Base-by-base conservation (phyloP, 2,329 filamentous ascomycete species). In the Paracorniculantispora psalliotae region DNA sequence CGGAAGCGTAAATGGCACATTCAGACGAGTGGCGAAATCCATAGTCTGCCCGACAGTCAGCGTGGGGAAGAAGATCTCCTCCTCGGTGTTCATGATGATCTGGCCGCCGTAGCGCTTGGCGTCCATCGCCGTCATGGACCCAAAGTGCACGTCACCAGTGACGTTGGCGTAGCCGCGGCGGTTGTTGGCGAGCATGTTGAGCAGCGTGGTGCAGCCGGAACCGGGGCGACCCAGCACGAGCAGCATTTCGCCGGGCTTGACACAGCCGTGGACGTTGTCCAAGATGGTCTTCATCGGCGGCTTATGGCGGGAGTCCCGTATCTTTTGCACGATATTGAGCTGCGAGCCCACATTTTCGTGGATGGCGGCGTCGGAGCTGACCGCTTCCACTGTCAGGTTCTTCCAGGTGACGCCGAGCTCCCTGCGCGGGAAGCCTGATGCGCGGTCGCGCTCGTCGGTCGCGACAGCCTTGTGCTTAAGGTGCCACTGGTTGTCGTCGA, bases 181-280 rank as follows among this genome's bases (percentile, higher is more conserved):
- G 58, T 82, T 79, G 65, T 91, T 91, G 53, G 86, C 79, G 5
- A 91, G 76, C 65, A 88, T 77, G 65, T 88, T 91, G 48, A 92
- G 76, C 17, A 91, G 77, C 0, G 87, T 88, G 0, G 87, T 89
- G 68, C 88, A 91, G 35, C 87, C 87, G 2, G 85, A 79, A 0
- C 87, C 88, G 0, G 88, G 87, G 1, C 86, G 79, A 3, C 88
- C 88, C 0, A 90, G 75, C 0, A 90, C 86, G 0, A 90, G 73
- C 1, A 89, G 72, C 87, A 90, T 89, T 71, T 90, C 86, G 21
- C 87, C 88, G 0, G 87, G 87, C 68, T 86, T 86, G 53, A 91
- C 83, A 63, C 85, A 89, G 12, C 88, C 88, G 67, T 86, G 82
- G 59, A 81, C 83, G 64, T 83, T 78, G 56, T 88, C 80, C 23